Percentiles rank a stretch among this genome's conserved stretches.
These are phyloP conservation scores for Brassica carinata DNA, from an alignment of 345 rosid species.

Conservation along the genomic window DNA sequence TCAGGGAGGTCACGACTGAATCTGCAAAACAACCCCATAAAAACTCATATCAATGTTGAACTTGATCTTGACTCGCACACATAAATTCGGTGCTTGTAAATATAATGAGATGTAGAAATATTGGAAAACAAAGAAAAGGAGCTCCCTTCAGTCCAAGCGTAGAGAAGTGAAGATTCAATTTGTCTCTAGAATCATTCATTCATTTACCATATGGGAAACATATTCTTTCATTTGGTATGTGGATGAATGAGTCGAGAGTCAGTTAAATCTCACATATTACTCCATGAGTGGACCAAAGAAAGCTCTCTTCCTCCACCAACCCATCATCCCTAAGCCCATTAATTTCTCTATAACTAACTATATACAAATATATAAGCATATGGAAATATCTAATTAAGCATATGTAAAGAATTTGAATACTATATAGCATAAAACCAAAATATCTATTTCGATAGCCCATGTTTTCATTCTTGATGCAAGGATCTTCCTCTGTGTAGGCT, in stretches of 20 bases:
- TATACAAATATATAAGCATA: neutral
- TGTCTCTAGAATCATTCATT: conserved; percentile 44
- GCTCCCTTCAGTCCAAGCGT: conserved; percentile 52
- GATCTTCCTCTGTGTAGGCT: conserved; percentile 13
- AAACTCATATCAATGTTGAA: neutral
- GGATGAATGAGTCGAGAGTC: conserved; percentile 47
- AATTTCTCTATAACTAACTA: neutral
- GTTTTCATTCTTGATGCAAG: neutral
- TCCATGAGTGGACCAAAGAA: conserved; percentile 48
- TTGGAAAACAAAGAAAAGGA: conserved; percentile 22
- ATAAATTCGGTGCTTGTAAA: neutral
- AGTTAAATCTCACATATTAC: conserved; percentile 44
- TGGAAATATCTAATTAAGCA: neutral
- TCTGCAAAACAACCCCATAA: conserved; percentile 22
- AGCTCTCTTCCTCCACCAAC: conserved; percentile 40
- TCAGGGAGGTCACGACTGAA: conserved; percentile 5
- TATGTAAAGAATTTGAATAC: neutral
- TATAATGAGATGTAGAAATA: neutral
- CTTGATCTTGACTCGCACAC: conserved; percentile 1
- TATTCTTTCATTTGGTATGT: conserved; percentile 34
- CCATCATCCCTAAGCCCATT: neutral
- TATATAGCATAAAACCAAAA: conserved; percentile 18
- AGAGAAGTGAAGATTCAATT: conserved; percentile 43
- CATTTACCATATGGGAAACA: conserved; percentile 33
- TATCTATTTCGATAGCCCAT: neutral